phyloP scores from a whole-genome alignment of 2,329 filamentous ascomycete genomes.

The Moelleriella libera region DNA sequence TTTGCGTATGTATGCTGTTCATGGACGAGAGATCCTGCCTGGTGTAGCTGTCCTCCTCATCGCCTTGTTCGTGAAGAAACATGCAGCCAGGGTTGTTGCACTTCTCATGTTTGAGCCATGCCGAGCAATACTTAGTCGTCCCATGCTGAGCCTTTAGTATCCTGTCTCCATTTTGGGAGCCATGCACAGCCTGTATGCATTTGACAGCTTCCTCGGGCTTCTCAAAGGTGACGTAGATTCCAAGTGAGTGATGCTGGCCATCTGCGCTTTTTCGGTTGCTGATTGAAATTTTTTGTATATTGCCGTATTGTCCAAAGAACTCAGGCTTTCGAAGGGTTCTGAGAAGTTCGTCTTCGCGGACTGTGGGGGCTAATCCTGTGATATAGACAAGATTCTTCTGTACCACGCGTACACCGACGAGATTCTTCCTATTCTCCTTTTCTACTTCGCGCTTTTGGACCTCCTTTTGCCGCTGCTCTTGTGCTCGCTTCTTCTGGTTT shows the following conservation, averaged over 20 bases:
- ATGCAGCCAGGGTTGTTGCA: conserved; percentile 96
- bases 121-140: conserved; percentile 97
- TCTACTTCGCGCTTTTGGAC: conserved; percentile 93
- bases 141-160: conserved; percentile 66
- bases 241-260: conserved; percentile 71
- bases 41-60: conserved; percentile 93
- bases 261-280: conserved; percentile 78
- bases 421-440: conserved; percentile 86
- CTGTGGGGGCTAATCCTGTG: conserved; percentile 80
- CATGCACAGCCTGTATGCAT: conserved; percentile 87
- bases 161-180: conserved; percentile 79
- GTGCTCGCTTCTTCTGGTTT: conserved; percentile 83
- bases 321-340: conserved; percentile 80
- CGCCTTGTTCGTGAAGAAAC: conserved; percentile 95
- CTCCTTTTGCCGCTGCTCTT: conserved; percentile 78
- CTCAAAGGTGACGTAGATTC: conserved; percentile 97
- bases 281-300: conserved; percentile 97
- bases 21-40: conserved; percentile 88
- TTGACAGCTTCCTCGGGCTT: conserved; percentile 77
- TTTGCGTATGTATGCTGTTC: conserved; percentile 75
- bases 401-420: conserved; percentile 87
- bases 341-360: conserved; percentile 82
- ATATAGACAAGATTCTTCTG: conserved; percentile 99
- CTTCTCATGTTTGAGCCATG: conserved; percentile 84
- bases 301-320: conserved; percentile 97